These are phyloP conservation scores for Mediolabrus comicus DNA, from an alignment of 108 stramenopile species.

Conservation along the genomic window DNA sequence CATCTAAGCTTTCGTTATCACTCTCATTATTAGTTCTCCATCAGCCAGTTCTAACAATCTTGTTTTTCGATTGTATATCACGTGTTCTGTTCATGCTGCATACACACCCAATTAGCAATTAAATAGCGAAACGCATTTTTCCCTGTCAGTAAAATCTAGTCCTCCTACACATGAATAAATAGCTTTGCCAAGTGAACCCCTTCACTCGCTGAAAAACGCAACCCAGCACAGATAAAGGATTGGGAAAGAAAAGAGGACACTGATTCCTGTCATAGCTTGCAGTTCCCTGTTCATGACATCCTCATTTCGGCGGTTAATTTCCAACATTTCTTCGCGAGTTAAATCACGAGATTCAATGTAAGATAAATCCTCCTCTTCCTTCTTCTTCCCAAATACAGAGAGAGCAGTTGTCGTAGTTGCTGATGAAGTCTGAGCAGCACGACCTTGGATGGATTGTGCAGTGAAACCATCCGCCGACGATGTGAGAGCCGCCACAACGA, in stretches of 20 bases:
- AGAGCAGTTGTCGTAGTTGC: constrained; percentile 13
- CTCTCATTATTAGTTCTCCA: too few relatives aligned
- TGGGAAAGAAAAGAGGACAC: constrained; percentile 70
- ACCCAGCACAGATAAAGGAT: constrained; percentile 90
- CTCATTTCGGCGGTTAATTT: constrained; percentile 64
- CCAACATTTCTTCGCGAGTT: constrained; percentile 83
- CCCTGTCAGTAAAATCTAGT: too few relatives aligned
- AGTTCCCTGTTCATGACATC: constrained; percentile 87
- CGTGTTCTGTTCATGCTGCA: too few relatives aligned
- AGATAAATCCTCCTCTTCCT: constrained; percentile 67
- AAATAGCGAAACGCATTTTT: too few relatives aligned
- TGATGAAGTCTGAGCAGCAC: constrained; percentile 2
- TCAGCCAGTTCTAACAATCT: too few relatives aligned
- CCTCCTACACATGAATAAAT: too few relatives aligned
- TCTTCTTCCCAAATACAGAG: constrained; percentile 54
- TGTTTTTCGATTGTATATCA: too few relatives aligned
- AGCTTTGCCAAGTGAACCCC: too few relatives aligned
- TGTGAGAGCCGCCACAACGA: constrained; percentile 14
- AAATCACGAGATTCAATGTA: constrained; percentile 77
- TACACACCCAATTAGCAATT: too few relatives aligned
- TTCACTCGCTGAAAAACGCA: constrained; percentile 78
- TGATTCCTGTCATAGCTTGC: constrained; percentile 70
- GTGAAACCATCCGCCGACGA: constrained; percentile 29
- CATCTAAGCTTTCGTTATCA: too few relatives aligned
- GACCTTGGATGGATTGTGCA: constrained; percentile 24